Evolutionary conservation across 202 grass and related monocot genomes (phyloP), one percentile per base, ranked within the genome.

Genomic region (Saccharum hybrid): DNA sequence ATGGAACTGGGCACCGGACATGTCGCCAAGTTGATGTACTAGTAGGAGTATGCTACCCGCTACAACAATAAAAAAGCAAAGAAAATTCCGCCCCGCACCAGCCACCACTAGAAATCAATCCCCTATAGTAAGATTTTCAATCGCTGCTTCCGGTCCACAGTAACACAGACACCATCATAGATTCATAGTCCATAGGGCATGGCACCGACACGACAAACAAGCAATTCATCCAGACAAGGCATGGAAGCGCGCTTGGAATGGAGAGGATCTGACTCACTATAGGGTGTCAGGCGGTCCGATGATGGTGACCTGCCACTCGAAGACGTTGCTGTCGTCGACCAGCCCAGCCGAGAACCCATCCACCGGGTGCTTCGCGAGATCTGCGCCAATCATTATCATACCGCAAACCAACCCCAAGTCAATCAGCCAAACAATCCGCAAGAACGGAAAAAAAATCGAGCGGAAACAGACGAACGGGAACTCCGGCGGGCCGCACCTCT

Each of bases 271-370:
- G n/a, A 91, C 96, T 95, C 93, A 98, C 96, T 98, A 98, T 21
- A 98, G 83, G 70, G 96, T 98, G 8, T 98, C 96, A 0, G 93
- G 96, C 42, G 96, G 96, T 31, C 96, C 96, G 87, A 98, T 98
- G 87, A 98, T 93, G 79, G 91, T 98, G 88, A 95, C 96, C 86
- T 95, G 92, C 96, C 96, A 98, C 77, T 93, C 89, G 76, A 98
- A 98, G 7, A 98, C 81, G 88, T 90, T 95, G 83, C 83, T 85
- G 85, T 98, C 96, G 77, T 98, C 96, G 30, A 98, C 96, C 78
- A 98, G 81, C 52, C 96, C 96, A 13, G 96, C 96, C 48, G 96
- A 98, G 83, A 98, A 98, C 2, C 96, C 96, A 82, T 96, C 93
- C 41, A 98, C 96, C 26, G 96, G 96, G 76, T 98, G 87, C 91